Conservation (phyloP, 2,329 filamentous ascomycete genomes). For the Cercospora nicotianae region DNA sequence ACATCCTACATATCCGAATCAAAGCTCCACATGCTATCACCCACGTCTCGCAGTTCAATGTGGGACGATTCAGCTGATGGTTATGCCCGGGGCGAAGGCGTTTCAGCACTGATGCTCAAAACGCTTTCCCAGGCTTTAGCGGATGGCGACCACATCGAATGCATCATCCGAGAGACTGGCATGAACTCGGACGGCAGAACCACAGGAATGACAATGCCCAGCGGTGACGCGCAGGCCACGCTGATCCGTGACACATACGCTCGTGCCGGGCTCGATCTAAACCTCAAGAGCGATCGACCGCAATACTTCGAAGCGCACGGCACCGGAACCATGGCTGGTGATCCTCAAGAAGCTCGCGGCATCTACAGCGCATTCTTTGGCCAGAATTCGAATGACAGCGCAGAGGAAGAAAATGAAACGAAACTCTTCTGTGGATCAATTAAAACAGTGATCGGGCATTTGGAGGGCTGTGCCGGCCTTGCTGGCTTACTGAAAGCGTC, state of each 20-base stretch:
- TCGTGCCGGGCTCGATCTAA: constrained; percentile 30
- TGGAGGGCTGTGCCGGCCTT: constrained; percentile 30
- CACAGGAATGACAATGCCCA: constrained; percentile 45
- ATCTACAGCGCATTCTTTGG: constrained; percentile 26
- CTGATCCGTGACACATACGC: constrained; percentile 43
- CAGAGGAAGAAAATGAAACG: not conserved
- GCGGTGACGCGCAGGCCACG: constrained; percentile 38
- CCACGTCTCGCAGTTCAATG: constrained; percentile 34
- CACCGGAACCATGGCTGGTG: constrained; percentile 37
- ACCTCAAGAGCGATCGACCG: constrained; percentile 14
- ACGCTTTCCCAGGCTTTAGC: constrained; percentile 49
- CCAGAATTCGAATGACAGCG: not conserved
- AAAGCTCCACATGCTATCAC: constrained; percentile 28
- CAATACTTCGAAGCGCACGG: constrained; percentile 36
- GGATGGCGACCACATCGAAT: constrained; percentile 49
- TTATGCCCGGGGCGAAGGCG: constrained; percentile 56
- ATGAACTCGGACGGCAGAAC: constrained; percentile 42
- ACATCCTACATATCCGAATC: constrained; percentile 20
- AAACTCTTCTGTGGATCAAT: constrained; percentile 30
- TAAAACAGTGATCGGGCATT: constrained; percentile 33
- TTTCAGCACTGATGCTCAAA: constrained; percentile 55
- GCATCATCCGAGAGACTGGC: constrained; percentile 40
- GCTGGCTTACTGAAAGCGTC: constrained; percentile 32
- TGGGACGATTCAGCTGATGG: constrained; percentile 48
- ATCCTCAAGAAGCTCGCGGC: constrained; percentile 32